Conservation (phyloP, 2,329 filamentous ascomycete species). For the Penicillium sp. region DNA sequence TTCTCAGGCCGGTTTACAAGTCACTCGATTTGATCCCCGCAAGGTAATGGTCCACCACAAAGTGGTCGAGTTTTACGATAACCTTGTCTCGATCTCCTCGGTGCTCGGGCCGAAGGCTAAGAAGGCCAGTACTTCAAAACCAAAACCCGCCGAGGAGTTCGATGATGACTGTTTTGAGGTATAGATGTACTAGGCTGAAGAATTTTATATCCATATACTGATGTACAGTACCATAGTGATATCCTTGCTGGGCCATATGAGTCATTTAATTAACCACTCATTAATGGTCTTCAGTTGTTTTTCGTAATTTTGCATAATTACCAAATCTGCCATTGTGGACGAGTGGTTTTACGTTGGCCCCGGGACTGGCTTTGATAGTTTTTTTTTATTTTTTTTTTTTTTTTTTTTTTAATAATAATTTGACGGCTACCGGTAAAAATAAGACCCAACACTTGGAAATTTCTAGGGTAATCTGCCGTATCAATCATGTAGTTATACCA, state of each 20-base stretch:
- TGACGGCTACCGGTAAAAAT: neutral
- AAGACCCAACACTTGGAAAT: neutral
- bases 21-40: slow-evolving; percentile 79
- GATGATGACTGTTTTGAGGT: slow-evolving; percentile 44
- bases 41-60: slow-evolving; percentile 94
- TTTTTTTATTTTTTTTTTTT: neutral
- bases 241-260: neutral
- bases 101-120: slow-evolving; percentile 31
- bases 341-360: no score
- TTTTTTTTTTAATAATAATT: neutral
- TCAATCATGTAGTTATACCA: neutral
- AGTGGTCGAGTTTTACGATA: slow-evolving; percentile 81
- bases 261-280: neutral
- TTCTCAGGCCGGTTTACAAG: slow-evolving; percentile 80
- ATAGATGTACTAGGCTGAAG: neutral
- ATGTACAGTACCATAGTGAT: neutral
- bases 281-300: neutral
- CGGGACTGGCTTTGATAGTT: neutral
- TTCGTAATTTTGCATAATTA: neutral
- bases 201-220: neutral
- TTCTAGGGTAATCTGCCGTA: neutral
- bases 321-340: no score
- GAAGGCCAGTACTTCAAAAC: slow-evolving; percentile 2
- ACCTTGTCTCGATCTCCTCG: slow-evolving; percentile 71
- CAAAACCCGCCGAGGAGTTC: slow-evolving; percentile 27